Base-by-base conservation (phyloP, 176 grass and related monocot species). In the Musa acuminata region DNA sequence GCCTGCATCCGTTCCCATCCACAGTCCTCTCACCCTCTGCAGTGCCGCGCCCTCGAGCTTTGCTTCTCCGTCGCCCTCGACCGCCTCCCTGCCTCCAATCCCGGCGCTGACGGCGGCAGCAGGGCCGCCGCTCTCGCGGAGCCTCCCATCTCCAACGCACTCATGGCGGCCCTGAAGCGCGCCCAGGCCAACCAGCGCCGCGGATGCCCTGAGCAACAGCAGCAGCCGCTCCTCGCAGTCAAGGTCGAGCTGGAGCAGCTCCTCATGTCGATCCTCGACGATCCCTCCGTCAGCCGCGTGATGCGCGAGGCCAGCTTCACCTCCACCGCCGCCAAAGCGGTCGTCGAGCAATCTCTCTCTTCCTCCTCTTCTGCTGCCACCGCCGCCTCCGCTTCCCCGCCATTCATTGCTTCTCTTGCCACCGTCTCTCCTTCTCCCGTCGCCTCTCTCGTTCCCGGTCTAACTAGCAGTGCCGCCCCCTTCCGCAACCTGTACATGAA, bases 151-250 rank as follows among this genome's bases (percentile, higher is more conserved):
- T 80, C 78, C 11, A 80, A 80, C 57, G 78, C 78, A 9, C 69
- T 80, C 55, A 64, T 80, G 69, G 78, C 78, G 13, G 78, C 78
- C 7, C 78, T 80, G 27, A 80, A 80, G 78, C 78, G 78, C 49
- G 78, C 78, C 10, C 78, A 80, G 69, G 78, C 78, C 12, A 70
- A 80, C 55, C 78, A 80, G 69, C 68, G 78, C 49, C 78, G 78
- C 21, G 78, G 78, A 13, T 80, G 78, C 68, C 78, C 78, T 12
- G 78, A 80, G 78, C 69, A 63, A 48, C 78, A 80, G 78, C 78
- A 80, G 58, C 78, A 80, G 78, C 78, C 78, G 22, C 78, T 80
- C 69, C 78, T 80, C 78, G 78, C 78, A 49, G 69, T 80, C 22
- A 80, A 80, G 57, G 78, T 80, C 20, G 78, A 80, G 69, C 69